Percentiles rank a stretch among this genome's conserved stretches.
These are phyloP conservation scores for Coriolopsis trogii DNA, from an alignment of 1,284 basidiomycete genomes.

Conservation along the genomic window DNA sequence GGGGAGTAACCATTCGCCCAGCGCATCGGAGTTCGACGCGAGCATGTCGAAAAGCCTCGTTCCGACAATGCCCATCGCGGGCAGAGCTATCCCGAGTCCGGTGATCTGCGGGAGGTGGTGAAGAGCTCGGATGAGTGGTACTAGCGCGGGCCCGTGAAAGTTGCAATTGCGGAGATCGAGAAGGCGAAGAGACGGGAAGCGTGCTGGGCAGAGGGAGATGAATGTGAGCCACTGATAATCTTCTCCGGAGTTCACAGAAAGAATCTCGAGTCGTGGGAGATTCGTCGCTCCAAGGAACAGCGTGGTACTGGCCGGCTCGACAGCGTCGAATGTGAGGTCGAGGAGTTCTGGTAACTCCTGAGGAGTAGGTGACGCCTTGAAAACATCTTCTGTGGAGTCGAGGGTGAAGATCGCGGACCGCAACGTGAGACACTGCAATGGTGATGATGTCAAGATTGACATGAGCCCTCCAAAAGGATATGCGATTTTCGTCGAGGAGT, in stretches of 20 bases:
- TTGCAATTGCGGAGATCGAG: constrained; percentile 37
- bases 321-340: constrained; percentile 29
- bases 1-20: constrained; percentile 34
- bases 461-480: constrained; percentile 34
- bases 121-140: constrained; percentile 35
- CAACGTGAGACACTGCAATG: constrained; percentile 32
- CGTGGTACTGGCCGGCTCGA: constrained; percentile 34
- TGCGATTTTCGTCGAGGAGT: constrained; percentile 29
- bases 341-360: constrained; percentile 27
- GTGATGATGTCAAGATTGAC: constrained; percentile 26
- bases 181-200: constrained; percentile 31
- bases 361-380: constrained; percentile 25
- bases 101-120: constrained; percentile 35
- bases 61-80: constrained; percentile 31
- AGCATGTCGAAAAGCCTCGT: constrained; percentile 36
- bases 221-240: constrained; percentile 37
- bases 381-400: constrained; percentile 31
- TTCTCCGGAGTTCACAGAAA: constrained; percentile 36
- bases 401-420: constrained; percentile 34
- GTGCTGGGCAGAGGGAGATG: constrained; percentile 25
- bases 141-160: constrained; percentile 34
- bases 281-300: constrained; percentile 34
- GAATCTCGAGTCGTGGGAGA: constrained; percentile 29
- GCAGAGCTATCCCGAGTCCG: constrained; percentile 34
- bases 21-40: constrained; percentile 21